Conservation (phyloP, 768 basidiomycete species). For the Lactifluus pinguis region DNA sequence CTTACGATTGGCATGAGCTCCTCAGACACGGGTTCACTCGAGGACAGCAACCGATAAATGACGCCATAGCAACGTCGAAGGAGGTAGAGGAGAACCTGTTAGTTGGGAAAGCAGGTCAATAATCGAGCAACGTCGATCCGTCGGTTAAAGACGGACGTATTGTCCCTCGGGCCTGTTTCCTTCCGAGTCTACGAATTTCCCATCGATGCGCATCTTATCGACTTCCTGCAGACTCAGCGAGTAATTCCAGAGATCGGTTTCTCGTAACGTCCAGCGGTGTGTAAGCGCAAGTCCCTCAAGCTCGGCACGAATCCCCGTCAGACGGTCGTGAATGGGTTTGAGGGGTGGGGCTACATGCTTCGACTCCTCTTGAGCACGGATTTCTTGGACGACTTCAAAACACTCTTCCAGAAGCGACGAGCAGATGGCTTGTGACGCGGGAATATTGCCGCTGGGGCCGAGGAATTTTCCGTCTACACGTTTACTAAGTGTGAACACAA, state of each 20-base stretch:
- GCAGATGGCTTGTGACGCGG: constrained; percentile 84
- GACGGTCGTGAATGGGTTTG: constrained; percentile 88
- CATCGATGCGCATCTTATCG: constrained; percentile 93
- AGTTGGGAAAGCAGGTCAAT: constrained; percentile 26
- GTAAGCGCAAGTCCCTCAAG: constrained; percentile 89
- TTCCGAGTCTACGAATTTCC: constrained; percentile 92
- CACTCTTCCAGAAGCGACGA: constrained; percentile 92
- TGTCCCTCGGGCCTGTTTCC: constrained; percentile 89
- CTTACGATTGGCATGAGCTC: constrained; percentile 93
- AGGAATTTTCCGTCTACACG: constrained; percentile 96
- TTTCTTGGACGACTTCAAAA: constrained; percentile 92
- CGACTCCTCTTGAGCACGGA: constrained; percentile 86
- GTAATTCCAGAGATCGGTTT: constrained; percentile 92
- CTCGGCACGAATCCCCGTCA: constrained; percentile 76
- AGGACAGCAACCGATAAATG: constrained; percentile 87
- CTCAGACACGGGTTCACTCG: constrained; percentile 95
- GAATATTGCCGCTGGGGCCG: constrained; percentile 82
- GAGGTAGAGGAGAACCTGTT: constrained; percentile 77
- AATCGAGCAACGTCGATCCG: background rate
- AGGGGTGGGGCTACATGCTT: constrained; percentile 79
- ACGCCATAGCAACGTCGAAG: constrained; percentile 93
- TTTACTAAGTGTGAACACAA: constrained; percentile 39
- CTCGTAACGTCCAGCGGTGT: constrained; percentile 93
- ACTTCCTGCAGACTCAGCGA: constrained; percentile 90
- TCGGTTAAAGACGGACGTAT: constrained; percentile 53